Evolutionary conservation across 2,329 filamentous ascomycete genomes (phyloP).

Genomic region (Dactylellina haptotyla): DNA sequence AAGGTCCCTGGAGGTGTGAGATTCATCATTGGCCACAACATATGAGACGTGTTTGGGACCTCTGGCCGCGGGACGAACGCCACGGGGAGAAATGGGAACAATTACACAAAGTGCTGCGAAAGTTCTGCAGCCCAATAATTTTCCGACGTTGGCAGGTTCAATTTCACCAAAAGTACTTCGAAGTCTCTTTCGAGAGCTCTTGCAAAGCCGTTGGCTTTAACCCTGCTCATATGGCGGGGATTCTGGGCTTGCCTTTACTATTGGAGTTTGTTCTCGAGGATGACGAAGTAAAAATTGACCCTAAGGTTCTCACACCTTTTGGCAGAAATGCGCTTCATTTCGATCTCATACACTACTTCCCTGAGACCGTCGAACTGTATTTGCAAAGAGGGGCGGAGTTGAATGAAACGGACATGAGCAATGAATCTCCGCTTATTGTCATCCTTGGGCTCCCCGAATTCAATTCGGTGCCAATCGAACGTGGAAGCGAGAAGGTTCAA

Average conservation of each 20-base stretch:
- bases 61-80: constrained; percentile 16
- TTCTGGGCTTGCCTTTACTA: neutral
- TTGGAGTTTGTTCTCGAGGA: constrained; percentile 19
- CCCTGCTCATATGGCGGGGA: neutral
- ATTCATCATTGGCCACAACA: constrained; percentile 10
- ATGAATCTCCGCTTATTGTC: neutral
- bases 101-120: constrained; percentile 8
- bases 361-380: neutral
- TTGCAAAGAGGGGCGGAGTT: neutral
- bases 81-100: constrained; percentile 16
- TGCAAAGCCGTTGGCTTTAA: neutral
- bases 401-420: neutral
- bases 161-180: neutral
- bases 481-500: neutral
- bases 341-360: neutral
- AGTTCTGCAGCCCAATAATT: constrained; percentile 4
- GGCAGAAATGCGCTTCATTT: neutral
- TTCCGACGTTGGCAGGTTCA: constrained; percentile 19
- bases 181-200: neutral
- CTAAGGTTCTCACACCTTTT: neutral
- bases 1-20: constrained; percentile 12
- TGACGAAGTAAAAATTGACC: neutral
- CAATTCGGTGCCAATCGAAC: neutral
- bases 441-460: neutral
- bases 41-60: neutral